Percentiles rank a stretch among this genome's conserved stretches.
Conservation (phyloP, 306 rosid genomes). For the Adenanthera pavonina region DNA sequence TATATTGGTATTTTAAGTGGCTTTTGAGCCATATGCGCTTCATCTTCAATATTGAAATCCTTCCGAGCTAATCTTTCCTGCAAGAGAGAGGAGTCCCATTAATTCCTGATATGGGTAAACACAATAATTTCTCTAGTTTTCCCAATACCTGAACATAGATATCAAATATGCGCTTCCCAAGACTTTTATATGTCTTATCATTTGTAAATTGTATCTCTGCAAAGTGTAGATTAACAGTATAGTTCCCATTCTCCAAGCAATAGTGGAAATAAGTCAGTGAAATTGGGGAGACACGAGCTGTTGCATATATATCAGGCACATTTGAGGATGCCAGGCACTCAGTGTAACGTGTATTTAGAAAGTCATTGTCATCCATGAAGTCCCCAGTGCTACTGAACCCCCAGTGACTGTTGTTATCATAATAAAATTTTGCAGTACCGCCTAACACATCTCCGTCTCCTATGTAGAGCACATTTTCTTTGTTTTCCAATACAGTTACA, state of each 20-base stretch:
- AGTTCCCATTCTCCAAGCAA: constrained; percentile 72
- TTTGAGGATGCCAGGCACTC: constrained; percentile 36
- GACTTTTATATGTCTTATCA: constrained; percentile 54
- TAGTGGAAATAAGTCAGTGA: constrained; percentile 64
- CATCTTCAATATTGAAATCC: constrained; percentile 58
- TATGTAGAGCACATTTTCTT: constrained; percentile 38
- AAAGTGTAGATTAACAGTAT: constrained; percentile 61
- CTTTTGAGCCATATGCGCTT: constrained; percentile 52
- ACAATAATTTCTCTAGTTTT: constrained; percentile 21
- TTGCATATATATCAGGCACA: constrained; percentile 49
- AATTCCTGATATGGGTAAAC: constrained; percentile 27
- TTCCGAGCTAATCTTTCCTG: constrained; percentile 53
- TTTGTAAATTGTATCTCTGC: constrained; percentile 61
- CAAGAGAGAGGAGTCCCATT: constrained; percentile 19
- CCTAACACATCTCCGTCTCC: constrained; percentile 52
- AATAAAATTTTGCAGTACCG: constrained; percentile 54
- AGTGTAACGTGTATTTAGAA: constrained; percentile 42
- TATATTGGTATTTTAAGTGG: constrained; percentile 18
- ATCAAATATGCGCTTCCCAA: constrained; percentile 67
- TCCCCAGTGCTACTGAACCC: constrained; percentile 66
- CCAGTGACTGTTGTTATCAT: constrained; percentile 39
- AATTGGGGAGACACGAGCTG: constrained; percentile 58
- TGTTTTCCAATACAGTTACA: constrained; percentile 44
- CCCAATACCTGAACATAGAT: constrained; percentile 65
- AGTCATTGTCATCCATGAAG: constrained; percentile 47